Base-by-base conservation (phyloP, 495 filamentous ascomycete genomes). In the Hypoxylon lienhwacheense region DNA sequence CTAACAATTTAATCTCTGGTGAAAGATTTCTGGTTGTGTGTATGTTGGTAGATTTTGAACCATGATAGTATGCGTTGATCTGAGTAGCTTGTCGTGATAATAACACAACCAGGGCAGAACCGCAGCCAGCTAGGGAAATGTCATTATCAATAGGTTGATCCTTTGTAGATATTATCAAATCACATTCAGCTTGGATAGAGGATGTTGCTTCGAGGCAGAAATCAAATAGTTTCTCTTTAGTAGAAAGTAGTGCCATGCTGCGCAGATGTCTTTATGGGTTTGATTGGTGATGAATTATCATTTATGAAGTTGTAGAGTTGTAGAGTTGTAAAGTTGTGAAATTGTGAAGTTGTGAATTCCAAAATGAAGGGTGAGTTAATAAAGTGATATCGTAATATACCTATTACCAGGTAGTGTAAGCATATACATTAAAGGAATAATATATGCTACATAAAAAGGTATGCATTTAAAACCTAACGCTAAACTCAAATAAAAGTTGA, bases 11-110 rank as follows among this genome's bases (percentile, higher is more conserved):
- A 17, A 29, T 51, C 32, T 58, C 52, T 31, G 34, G 14, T 15
- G 32, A n/a, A n/a, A n/a, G n/a, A n/a, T n/a, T n/a, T n/a, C n/a
- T n/a, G n/a, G n/a, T n/a, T n/a, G n/a, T n/a, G n/a, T n/a, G n/a
- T n/a, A n/a, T n/a, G n/a, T n/a, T n/a, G n/a, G n/a, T n/a, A n/a
- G 28, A 14, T 29, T 21, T 11, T 22, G 7, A 10, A 21, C 15
- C 28, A 14, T 22, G 48, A 28, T 64, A 61, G n/a, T 65, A 53
- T 20, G 4, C 8, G 6, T 48, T 25, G 4, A 74, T 52, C 25
- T 46, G 64, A 6, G 31, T 15, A 1, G 68, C 71, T 56, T 76
- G 73, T 11, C 71, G 67, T 5, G 41, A 57, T 12, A 76, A 64
- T 0, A 76, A 58, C 11, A 66, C 64, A 33, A 71, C 49, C 4